phyloP scores from a whole-genome alignment of 2,329 filamentous ascomycete genomes.

The Stemphylium lycopersici region DNA sequence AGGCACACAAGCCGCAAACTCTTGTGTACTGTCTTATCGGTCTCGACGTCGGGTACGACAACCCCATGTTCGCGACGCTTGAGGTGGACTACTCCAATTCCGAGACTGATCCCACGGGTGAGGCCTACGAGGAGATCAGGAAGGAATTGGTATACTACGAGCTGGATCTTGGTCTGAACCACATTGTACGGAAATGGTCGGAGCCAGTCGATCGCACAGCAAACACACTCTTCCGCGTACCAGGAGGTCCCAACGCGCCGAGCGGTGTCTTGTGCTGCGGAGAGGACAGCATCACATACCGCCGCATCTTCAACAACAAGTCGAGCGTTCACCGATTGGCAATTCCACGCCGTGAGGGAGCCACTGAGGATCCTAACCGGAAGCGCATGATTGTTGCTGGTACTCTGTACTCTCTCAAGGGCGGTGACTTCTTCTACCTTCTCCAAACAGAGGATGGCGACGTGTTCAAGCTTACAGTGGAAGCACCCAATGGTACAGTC shows the following conservation, averaged over 20 bases:
- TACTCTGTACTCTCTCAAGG: slow-evolving; percentile 97
- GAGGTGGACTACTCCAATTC: slow-evolving; percentile 92
- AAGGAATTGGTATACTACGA: slow-evolving; percentile 97
- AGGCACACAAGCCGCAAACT: slow-evolving; percentile 92
- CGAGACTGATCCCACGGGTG: slow-evolving; percentile 87
- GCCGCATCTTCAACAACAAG: slow-evolving; percentile 75
- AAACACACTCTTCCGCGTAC: slow-evolving; percentile 91
- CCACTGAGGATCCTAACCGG: slow-evolving; percentile 88
- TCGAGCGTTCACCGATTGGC: slow-evolving; percentile 87
- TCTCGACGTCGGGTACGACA: slow-evolving; percentile 94
- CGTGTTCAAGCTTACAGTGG: slow-evolving; percentile 92
- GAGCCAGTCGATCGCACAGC: slow-evolving; percentile 90
- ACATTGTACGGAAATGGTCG: slow-evolving; percentile 96
- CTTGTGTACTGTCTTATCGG: slow-evolving; percentile 87
- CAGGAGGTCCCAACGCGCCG: slow-evolving; percentile 89
- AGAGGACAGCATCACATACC: slow-evolving; percentile 93
- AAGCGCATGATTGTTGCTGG: slow-evolving; percentile 87
- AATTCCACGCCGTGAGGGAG: slow-evolving; percentile 83
- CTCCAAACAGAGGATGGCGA: slow-evolving; percentile 98
- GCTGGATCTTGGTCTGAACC: slow-evolving; percentile 93
- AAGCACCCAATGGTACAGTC: slow-evolving; percentile 73
- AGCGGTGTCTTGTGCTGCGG: slow-evolving; percentile 95
- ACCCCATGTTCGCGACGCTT: slow-evolving; percentile 92
- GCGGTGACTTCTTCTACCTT: slow-evolving; percentile 90
- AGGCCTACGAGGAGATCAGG: slow-evolving; percentile 80